Evolutionary conservation across 768 basidiomycete genomes (phyloP).

Genomic region (Austroboletus eburneus): DNA sequence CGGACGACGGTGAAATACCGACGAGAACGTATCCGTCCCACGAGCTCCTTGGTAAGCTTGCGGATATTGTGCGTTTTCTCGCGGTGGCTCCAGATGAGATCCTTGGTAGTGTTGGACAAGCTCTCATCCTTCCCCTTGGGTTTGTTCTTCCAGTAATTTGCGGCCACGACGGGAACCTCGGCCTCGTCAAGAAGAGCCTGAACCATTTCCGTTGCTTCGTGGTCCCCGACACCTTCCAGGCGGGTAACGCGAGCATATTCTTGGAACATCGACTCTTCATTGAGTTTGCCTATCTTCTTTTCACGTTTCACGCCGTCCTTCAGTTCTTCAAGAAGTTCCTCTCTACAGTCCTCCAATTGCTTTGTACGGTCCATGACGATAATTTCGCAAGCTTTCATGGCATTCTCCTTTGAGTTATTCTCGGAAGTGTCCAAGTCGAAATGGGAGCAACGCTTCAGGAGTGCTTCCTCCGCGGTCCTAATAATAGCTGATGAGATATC

Average conservation of each 20-base stretch:
- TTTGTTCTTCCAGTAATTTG: conserved; percentile 36
- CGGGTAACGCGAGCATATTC: conserved; percentile 70
- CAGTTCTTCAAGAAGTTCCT: conserved; percentile 65
- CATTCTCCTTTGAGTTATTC: conserved; percentile 55
- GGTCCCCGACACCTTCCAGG: conserved; percentile 66
- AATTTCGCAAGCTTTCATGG: conserved; percentile 89
- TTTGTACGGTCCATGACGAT: conserved; percentile 79
- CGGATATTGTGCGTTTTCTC: conserved; percentile 86
- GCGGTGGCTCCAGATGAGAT: conserved; percentile 73
- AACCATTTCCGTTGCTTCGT: conserved; percentile 65
- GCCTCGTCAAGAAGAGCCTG: conserved; percentile 58
- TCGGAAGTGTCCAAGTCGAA: conserved; percentile 75
- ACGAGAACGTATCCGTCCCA: conserved; percentile 83
- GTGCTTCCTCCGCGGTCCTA: conserved; percentile 86
- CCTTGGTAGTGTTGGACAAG: conserved; percentile 53
- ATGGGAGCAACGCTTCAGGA: conserved; percentile 93
- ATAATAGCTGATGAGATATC: conserved; percentile 3
- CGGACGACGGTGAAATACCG: conserved; percentile 92
- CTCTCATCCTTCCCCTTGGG: conserved; percentile 52
- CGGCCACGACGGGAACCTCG: conserved; percentile 37
- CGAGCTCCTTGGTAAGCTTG: conserved; percentile 80
- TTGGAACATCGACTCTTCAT: conserved; percentile 73
- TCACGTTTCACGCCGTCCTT: conserved; percentile 64
- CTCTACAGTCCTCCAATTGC: conserved; percentile 76
- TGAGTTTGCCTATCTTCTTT: conserved; percentile 56